Conservation (phyloP, 306 rosid species). For the Ochetophila trinervis region DNA sequence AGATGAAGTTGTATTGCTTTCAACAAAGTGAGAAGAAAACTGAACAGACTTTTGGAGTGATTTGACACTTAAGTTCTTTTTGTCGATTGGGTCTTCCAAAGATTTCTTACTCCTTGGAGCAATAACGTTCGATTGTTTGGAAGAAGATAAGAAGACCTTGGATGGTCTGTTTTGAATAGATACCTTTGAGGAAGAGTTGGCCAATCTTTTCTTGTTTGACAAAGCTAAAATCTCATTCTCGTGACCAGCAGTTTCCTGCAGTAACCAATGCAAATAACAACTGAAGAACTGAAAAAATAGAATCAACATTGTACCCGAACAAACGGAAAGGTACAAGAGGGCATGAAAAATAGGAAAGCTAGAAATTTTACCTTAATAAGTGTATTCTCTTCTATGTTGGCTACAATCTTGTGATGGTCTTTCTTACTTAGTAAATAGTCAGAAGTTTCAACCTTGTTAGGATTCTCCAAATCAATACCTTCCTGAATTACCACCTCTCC, state of each 20-base stretch:
- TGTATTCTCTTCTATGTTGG: slow-evolving; percentile 26
- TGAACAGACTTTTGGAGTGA: slow-evolving; percentile 55
- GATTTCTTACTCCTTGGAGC: slow-evolving; percentile 40
- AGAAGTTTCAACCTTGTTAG: slow-evolving; percentile 20
- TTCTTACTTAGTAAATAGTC: slow-evolving; percentile 32
- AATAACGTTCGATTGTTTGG: slow-evolving; percentile 27
- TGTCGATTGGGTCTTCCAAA: slow-evolving; percentile 32
- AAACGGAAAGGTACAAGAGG: slow-evolving; percentile 6
- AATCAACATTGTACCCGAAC: not conserved
- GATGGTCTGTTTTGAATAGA: slow-evolving; percentile 24
- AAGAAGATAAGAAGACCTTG: slow-evolving; percentile 29
- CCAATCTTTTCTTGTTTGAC: slow-evolving; percentile 35
- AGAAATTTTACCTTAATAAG: slow-evolving; percentile 36
- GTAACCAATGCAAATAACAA: slow-evolving; percentile 11
- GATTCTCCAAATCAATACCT: slow-evolving; percentile 24
- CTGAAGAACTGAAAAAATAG: not conserved
- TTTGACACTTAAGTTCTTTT: slow-evolving; percentile 30
- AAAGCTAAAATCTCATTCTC: slow-evolving; percentile 40
- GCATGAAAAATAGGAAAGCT: slow-evolving; percentile 11
- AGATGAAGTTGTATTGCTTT: slow-evolving; percentile 37
- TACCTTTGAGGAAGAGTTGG: slow-evolving; percentile 36
- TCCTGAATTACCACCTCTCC: slow-evolving; percentile 27
- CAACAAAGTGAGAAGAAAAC: slow-evolving; percentile 33
- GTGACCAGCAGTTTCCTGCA: slow-evolving; percentile 39
- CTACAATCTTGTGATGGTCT: slow-evolving; percentile 20